Evolutionary conservation across 352 stramenopile species (phyloP).

Genomic region (Globisporangium solare): DNA sequence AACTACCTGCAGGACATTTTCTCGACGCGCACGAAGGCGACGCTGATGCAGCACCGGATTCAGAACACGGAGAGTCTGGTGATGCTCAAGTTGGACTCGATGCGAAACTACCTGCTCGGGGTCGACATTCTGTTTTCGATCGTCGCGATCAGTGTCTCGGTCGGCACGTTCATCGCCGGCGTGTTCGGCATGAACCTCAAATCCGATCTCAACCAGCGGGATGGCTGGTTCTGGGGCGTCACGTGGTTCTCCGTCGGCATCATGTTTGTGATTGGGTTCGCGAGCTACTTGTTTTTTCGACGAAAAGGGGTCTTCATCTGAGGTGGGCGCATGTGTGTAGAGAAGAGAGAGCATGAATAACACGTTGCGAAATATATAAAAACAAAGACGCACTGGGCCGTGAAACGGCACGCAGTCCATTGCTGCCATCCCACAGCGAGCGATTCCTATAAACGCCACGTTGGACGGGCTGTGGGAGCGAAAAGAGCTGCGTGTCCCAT

Average conservation of each 20-base stretch:
- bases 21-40: conserved; percentile 56
- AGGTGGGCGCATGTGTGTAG: background rate
- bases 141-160: conserved; percentile 46
- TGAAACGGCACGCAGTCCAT: too few relatives aligned
- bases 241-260: conserved; percentile 24
- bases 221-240: conserved; percentile 33
- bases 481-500: too few relatives aligned
- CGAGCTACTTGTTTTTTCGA: conserved; percentile 13
- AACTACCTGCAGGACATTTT: conserved; percentile 67
- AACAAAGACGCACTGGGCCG: too few relatives aligned
- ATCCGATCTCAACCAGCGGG: conserved; percentile 25
- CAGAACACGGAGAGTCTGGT: conserved; percentile 52
- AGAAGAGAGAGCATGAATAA: too few relatives aligned
- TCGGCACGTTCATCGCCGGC: conserved; percentile 53
- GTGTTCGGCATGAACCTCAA: conserved; percentile 66
- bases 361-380: too few relatives aligned
- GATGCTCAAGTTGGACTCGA: conserved; percentile 67
- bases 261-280: conserved; percentile 32
- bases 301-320: conserved; percentile 11
- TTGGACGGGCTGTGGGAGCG: too few relatives aligned
- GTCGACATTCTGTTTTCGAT: conserved; percentile 59
- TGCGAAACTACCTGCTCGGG: conserved; percentile 58
- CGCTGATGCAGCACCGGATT: conserved; percentile 58
- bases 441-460: too few relatives aligned
- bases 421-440: too few relatives aligned